phyloP scores from a whole-genome alignment of 306 rosid genomes.

The Sicyos baderoa region DNA sequence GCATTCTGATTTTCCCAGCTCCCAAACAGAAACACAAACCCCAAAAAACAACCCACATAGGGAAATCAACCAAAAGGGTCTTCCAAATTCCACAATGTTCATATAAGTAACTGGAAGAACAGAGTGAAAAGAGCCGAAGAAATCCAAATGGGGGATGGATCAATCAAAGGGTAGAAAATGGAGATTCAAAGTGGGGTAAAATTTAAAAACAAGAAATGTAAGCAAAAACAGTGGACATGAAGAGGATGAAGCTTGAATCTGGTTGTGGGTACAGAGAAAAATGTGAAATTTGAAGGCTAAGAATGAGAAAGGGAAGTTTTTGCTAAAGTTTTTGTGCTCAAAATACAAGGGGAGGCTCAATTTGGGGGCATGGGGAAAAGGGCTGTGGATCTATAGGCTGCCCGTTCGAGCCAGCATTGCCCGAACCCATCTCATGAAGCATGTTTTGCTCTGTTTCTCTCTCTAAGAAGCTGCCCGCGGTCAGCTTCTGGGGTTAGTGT shows the following conservation, averaged over 20 bases:
- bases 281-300: slow-evolving; percentile 61
- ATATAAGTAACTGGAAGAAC: slow-evolving; percentile 12
- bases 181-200: slow-evolving; percentile 28
- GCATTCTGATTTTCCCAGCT: slow-evolving; percentile 33
- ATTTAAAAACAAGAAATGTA: slow-evolving; percentile 54
- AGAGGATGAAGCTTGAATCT: slow-evolving; percentile 38
- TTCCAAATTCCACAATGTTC: slow-evolving; percentile 13
- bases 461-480: slow-evolving; percentile 28
- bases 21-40: slow-evolving; percentile 17
- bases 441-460: slow-evolving; percentile 11
- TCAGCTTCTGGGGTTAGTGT: slow-evolving; percentile 24
- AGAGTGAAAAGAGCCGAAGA: slow-evolving; percentile 17
- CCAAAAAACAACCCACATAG: slow-evolving; percentile 9
- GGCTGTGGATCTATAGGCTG: slow-evolving; percentile 39
- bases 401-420: slow-evolving; percentile 31
- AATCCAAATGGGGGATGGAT: slow-evolving; percentile 23
- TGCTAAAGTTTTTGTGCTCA: slow-evolving; percentile 45
- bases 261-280: slow-evolving; percentile 54
- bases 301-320: slow-evolving; percentile 55
- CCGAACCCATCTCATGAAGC: slow-evolving; percentile 19
- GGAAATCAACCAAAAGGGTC: slow-evolving; percentile 8
- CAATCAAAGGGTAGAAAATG: slow-evolving; percentile 18
- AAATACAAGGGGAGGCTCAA: slow-evolving; percentile 59
- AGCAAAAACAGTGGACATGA: slow-evolving; percentile 22
- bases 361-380: slow-evolving; percentile 45